These are phyloP conservation scores for Chlorencoelia australis DNA, from an alignment of 2,329 filamentous ascomycete genomes.

Conservation along the genomic window DNA sequence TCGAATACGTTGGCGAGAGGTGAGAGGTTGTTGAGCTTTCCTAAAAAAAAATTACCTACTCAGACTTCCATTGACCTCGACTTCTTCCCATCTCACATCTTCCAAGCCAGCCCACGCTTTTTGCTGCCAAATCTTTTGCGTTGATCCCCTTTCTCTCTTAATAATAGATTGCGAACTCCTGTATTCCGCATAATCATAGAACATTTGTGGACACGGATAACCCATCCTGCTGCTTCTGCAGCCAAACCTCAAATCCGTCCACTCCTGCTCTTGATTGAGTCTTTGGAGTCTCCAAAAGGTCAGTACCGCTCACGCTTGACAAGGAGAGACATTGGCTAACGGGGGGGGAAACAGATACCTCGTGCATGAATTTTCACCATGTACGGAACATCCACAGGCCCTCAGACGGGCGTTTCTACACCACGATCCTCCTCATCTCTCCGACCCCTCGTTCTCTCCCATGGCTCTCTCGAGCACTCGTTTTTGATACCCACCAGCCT, in stretches of 20 bases:
- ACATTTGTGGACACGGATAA: constrained; percentile 7
- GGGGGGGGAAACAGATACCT: no score
- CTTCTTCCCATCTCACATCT: not conserved
- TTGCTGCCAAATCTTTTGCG: no score
- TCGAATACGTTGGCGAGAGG: no score
- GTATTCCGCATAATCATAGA: no score
- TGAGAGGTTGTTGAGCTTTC: no score
- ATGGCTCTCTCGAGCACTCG: constrained; percentile 92
- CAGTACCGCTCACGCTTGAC: no score
- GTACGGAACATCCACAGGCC: constrained; percentile 76
- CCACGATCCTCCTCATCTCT: constrained; percentile 89
- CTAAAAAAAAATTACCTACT: no score
- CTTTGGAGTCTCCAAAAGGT: constrained; percentile 22
- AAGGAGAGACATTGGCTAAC: no score
- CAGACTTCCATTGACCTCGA: not conserved
- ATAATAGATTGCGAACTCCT: no score
- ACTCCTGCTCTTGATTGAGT: constrained; percentile 30
- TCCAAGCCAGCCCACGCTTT: constrained; percentile 5
- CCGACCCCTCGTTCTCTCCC: constrained; percentile 78
- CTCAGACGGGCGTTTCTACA: constrained; percentile 93
- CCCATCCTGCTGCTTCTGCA: constrained; percentile 11
- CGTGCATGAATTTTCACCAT: no score
- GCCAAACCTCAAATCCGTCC: constrained; percentile 8
- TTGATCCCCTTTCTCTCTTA: no score
- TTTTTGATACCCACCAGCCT: constrained; percentile 91